phyloP scores from a whole-genome alignment of 1,139 yeast genomes.

The Trichomonascaceae sp. region DNA sequence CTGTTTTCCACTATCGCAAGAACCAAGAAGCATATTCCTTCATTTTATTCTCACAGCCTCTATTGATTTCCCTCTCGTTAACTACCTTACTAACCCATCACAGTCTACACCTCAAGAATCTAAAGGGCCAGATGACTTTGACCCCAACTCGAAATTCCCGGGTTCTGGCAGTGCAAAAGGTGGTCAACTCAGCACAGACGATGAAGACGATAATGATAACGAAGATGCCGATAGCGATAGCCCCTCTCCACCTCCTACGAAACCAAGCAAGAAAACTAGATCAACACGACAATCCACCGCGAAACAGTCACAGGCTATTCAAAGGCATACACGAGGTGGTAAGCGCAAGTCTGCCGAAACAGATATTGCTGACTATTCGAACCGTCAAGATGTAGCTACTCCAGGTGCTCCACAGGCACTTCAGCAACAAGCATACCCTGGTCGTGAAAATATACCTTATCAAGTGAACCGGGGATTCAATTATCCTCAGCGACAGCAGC shows the following conservation, averaged over 20 bases:
- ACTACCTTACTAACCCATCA: neutral
- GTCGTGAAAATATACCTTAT: neutral
- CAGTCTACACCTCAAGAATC: conserved; percentile 30
- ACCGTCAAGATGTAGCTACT: neutral
- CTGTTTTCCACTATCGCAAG: too few species aligned
- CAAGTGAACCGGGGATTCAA: neutral
- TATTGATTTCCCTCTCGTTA: neutral
- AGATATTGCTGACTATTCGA: neutral
- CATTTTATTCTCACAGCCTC: neutral
- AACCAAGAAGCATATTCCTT: too few species aligned
- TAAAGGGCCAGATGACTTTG: conserved; percentile 27
- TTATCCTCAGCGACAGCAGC: neutral
- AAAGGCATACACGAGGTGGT: neutral
- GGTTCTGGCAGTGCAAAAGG: conserved; percentile 9
- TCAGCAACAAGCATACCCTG: neutral
- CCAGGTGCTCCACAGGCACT: neutral
- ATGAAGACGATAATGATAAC: conserved; percentile 15
- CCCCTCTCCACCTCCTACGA: conserved; percentile 3
- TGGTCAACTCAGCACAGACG: conserved; percentile 2
- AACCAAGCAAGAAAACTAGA: neutral
- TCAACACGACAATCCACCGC: neutral
- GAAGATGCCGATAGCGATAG: conserved; percentile 21
- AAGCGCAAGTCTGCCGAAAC: neutral
- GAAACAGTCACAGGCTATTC: neutral
- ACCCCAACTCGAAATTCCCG: conserved; percentile 13